phyloP scores from a whole-genome alignment of 805 yeast genomes.

The Pichia scutulata region DNA sequence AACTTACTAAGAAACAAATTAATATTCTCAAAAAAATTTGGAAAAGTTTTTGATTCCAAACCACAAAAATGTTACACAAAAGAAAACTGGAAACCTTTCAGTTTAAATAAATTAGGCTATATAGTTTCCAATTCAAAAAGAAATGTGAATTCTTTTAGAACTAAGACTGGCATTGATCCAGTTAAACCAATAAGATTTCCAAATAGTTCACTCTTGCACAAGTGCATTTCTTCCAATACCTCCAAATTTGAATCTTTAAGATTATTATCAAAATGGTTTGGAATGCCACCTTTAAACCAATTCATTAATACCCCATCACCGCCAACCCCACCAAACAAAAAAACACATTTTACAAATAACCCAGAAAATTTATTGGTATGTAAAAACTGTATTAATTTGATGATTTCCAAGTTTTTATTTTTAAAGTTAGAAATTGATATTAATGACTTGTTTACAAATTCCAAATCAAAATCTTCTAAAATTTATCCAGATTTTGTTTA shows the following conservation, averaged over 20 bases:
- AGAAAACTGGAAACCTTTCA: conserved; percentile 24
- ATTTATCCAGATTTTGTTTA: conserved; percentile 24
- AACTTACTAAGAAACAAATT: conserved; percentile 24
- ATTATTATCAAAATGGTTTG: conserved; percentile 29
- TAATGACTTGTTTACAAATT: conserved; percentile 16
- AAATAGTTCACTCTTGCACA: conserved; percentile 24
- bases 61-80: conserved; percentile 9
- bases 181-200: conserved; percentile 23
- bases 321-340: conserved; percentile 28
- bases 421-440: conserved; percentile 25
- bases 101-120: conserved; percentile 25
- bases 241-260: conserved; percentile 22
- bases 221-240: conserved; percentile 20
- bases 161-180: conserved; percentile 4
- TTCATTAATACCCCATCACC: conserved; percentile 27
- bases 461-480: neutral
- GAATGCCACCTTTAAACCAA: conserved; percentile 30
- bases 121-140: conserved; percentile 2
- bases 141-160: conserved; percentile 1
- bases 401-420: conserved; percentile 24
- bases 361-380: conserved; percentile 29
- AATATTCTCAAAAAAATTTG: conserved; percentile 21
- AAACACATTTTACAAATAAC: conserved; percentile 17
- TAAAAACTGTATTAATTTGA: conserved; percentile 22
- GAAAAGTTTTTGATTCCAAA: conserved; percentile 21